Conservation (phyloP, 1,139 yeast species). For the Suhomyces chickasaworum region DNA sequence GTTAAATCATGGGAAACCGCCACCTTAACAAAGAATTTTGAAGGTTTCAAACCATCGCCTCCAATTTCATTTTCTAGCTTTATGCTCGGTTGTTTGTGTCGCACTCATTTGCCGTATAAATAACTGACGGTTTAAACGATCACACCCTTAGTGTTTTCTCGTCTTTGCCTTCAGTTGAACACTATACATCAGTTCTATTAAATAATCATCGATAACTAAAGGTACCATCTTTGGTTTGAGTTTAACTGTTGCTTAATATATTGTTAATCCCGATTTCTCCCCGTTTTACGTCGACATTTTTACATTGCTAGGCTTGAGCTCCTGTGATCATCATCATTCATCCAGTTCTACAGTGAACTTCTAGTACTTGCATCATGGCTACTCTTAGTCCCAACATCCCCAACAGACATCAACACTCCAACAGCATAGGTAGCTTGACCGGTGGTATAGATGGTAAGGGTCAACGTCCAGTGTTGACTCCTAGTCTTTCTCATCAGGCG, state of each 20-base stretch:
- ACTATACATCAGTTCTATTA: background rate
- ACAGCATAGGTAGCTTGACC: constrained; percentile 24
- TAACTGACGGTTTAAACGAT: constrained; percentile 10
- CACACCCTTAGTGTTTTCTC: constrained; percentile 2
- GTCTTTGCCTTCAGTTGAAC: constrained; percentile 1
- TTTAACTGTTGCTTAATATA: background rate
- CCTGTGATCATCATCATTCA: background rate
- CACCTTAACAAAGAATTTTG: background rate
- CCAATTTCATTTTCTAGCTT: constrained; percentile 4
- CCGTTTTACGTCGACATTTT: background rate
- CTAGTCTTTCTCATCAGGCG: constrained; percentile 32
- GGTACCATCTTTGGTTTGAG: background rate
- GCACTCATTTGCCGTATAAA: constrained; percentile 11
- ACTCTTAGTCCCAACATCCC: constrained; percentile 11
- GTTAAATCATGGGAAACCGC: background rate
- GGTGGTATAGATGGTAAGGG: constrained; percentile 18
- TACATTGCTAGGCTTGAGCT: background rate
- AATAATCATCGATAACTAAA: background rate
- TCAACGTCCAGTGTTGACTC: constrained; percentile 21
- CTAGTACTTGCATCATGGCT: constrained; percentile 9
- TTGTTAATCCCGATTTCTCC: background rate
- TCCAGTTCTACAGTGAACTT: background rate
- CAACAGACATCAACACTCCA: constrained; percentile 17
- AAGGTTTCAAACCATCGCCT: background rate
- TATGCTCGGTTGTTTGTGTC: constrained; percentile 9